Percentiles rank a stretch among this genome's conserved stretches.
phyloP scores from a whole-genome alignment of 345 rosid genomes.

The Hibiscus tridactylites region DNA sequence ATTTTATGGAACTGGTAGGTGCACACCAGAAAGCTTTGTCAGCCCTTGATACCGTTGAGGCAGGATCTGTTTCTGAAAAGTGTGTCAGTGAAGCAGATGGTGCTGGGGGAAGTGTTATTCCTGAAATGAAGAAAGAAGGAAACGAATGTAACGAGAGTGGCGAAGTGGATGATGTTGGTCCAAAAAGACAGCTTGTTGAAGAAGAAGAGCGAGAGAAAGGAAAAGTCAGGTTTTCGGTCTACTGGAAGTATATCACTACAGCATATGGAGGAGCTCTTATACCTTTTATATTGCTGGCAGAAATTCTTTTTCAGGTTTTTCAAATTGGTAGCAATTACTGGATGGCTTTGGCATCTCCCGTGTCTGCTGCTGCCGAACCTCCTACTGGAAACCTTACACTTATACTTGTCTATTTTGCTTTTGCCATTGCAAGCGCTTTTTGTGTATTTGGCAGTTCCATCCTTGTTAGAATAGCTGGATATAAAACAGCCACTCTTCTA shows the following conservation, averaged over 20 bases:
- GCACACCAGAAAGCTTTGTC: constrained; percentile 62
- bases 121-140: constrained; percentile 19
- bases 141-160: constrained; percentile 21
- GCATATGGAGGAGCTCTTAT: constrained; percentile 72
- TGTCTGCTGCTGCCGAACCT: constrained; percentile 46
- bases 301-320: constrained; percentile 49
- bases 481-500: constrained; percentile 57
- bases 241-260: constrained; percentile 55
- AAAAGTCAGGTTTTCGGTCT: constrained; percentile 48
- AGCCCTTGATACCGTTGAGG: constrained; percentile 36
- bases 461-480: constrained; percentile 51
- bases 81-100: constrained; percentile 17
- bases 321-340: constrained; percentile 80
- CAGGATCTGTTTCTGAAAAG: constrained; percentile 24
- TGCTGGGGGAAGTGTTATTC: constrained; percentile 14
- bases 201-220: constrained; percentile 89
- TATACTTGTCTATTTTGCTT: constrained; percentile 44
- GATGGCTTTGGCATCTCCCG: constrained; percentile 84
- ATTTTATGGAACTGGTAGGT: constrained; percentile 69
- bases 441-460: constrained; percentile 41
- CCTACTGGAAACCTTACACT: constrained; percentile 34
- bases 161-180: constrained; percentile 30
- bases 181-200: constrained; percentile 53
- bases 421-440: constrained; percentile 56
- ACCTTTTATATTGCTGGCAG: constrained; percentile 58